phyloP scores from a whole-genome alignment of 129 eudicot species.

The Smallanthus sonchifolius region DNA sequence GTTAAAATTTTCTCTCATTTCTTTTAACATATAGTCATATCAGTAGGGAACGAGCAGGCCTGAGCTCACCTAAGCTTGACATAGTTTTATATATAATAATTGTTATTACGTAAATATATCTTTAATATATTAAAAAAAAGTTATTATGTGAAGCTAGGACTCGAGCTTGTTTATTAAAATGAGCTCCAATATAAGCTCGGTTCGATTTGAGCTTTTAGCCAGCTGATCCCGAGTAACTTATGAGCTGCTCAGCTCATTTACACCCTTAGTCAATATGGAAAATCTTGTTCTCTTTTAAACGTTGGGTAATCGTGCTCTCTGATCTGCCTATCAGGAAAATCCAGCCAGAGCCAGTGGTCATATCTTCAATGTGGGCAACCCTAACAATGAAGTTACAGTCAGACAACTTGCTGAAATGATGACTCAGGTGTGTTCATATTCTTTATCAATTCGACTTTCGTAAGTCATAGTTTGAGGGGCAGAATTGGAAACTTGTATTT shows the following conservation, averaged over 20 bases:
- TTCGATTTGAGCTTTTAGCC: too few relatives aligned
- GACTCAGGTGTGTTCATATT: constrained; percentile 55
- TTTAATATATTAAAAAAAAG: too few relatives aligned
- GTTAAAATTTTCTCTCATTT: constrained; percentile 14
- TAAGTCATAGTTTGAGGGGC: background rate
- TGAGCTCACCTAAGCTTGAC: background rate
- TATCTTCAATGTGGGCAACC: constrained; percentile 93
- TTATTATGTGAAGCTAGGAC: too few relatives aligned
- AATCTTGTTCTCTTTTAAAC: background rate
- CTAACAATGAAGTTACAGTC: constrained; percentile 98
- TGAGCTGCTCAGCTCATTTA: too few relatives aligned
- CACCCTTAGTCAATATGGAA: background rate
- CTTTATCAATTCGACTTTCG: background rate
- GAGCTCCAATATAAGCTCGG: too few relatives aligned
- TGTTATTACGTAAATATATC: too few relatives aligned
- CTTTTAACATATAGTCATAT: background rate
- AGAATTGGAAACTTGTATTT: too few relatives aligned
- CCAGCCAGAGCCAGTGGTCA: constrained; percentile 93
- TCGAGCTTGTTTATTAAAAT: too few relatives aligned
- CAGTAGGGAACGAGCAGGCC: too few relatives aligned
- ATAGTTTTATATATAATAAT: too few relatives aligned
- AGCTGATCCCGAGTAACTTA: too few relatives aligned
- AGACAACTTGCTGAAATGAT: constrained; percentile 99
- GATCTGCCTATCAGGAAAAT: constrained; percentile 59
- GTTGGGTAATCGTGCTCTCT: background rate